Percentiles rank a stretch among this genome's conserved stretches.
Conservation (phyloP, 352 stramenopile genomes). For the Pythium coloratum region DNA sequence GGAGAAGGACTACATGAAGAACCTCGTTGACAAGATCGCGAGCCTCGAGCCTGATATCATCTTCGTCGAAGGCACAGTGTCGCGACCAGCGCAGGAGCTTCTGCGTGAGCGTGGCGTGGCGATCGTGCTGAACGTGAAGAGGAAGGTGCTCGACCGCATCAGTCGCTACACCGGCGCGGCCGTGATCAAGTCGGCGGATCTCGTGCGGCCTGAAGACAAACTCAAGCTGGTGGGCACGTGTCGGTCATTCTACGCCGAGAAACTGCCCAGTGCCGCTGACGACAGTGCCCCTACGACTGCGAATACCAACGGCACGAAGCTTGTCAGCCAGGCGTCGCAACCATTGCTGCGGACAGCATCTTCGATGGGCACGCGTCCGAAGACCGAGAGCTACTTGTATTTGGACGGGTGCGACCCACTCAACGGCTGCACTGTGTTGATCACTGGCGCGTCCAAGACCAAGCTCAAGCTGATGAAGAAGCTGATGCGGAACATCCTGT, state of each 20-base stretch:
- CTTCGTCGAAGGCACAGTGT: conserved; percentile 91
- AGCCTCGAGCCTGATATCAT: conserved; percentile 94
- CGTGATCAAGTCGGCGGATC: conserved; percentile 92
- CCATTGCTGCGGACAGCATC: conserved; percentile 18
- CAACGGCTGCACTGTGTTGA: conserved; percentile 93
- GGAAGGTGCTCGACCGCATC: conserved; percentile 90
- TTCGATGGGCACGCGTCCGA: conserved; percentile 28
- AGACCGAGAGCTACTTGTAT: conserved; percentile 91
- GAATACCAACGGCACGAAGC: conserved; percentile 21
- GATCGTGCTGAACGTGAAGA: conserved; percentile 95
- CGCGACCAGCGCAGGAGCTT: conserved; percentile 91
- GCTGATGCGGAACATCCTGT: conserved; percentile 89
- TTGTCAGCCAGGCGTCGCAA: neutral
- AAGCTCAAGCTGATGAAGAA: conserved; percentile 93
- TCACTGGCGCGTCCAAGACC: conserved; percentile 88
- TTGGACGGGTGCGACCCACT: conserved; percentile 94
- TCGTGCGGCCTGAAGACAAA: conserved; percentile 74
- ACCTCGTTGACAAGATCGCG: conserved; percentile 96
- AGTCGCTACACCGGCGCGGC: conserved; percentile 91
- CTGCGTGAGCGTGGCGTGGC: conserved; percentile 89
- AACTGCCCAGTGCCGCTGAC: conserved; percentile 49
- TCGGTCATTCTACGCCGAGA: conserved; percentile 68
- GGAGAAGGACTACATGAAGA: conserved; percentile 97
- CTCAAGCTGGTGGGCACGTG: conserved; percentile 64
- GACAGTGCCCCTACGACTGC: conserved; percentile 10